Conservation (phyloP, 2,329 filamentous ascomycete species). For the Lasiodiplodia theobromae region DNA sequence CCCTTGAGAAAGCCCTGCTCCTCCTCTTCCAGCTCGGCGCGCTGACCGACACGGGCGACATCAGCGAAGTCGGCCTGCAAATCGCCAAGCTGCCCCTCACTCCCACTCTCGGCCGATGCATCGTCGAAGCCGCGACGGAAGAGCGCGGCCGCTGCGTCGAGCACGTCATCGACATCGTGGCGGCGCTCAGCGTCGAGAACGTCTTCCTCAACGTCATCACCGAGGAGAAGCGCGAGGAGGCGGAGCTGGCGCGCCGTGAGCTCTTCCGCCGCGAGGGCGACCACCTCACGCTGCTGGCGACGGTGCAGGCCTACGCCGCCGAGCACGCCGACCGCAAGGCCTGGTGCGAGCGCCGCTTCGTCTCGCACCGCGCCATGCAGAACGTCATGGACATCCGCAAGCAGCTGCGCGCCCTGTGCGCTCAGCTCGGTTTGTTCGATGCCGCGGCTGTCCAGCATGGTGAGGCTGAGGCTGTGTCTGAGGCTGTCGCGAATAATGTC, state of each 20-base stretch:
- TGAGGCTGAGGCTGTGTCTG: slow-evolving; percentile 37
- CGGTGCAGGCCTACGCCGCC: slow-evolving; percentile 65
- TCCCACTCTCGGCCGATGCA: slow-evolving; percentile 79
- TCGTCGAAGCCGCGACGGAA: slow-evolving; percentile 77
- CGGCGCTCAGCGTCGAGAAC: slow-evolving; percentile 69
- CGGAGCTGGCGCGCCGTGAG: slow-evolving; percentile 61
- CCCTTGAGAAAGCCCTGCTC: slow-evolving; percentile 81
- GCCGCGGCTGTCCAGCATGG: slow-evolving; percentile 22
- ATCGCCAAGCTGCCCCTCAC: slow-evolving; percentile 86
- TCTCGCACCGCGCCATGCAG: slow-evolving; percentile 70
- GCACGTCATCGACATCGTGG: slow-evolving; percentile 85
- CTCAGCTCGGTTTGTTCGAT: slow-evolving; percentile 52
- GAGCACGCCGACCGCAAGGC: slow-evolving; percentile 65
- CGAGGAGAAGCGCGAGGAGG: slow-evolving; percentile 67
- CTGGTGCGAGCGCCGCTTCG: slow-evolving; percentile 66
- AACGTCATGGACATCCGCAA: slow-evolving; percentile 71
- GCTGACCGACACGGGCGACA: slow-evolving; percentile 72
- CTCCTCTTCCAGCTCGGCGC: slow-evolving; percentile 82
- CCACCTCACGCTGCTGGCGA: slow-evolving; percentile 67
- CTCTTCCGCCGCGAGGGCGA: slow-evolving; percentile 68
- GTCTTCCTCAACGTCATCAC: slow-evolving; percentile 67
- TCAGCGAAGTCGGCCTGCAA: slow-evolving; percentile 75
- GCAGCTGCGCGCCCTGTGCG: slow-evolving; percentile 65
- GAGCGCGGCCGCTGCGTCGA: slow-evolving; percentile 76
- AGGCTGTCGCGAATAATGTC: slow-evolving; percentile 58